Evolutionary conservation across 2,329 filamentous ascomycete species (phyloP).

Genomic region (Colletotrichum horii): DNA sequence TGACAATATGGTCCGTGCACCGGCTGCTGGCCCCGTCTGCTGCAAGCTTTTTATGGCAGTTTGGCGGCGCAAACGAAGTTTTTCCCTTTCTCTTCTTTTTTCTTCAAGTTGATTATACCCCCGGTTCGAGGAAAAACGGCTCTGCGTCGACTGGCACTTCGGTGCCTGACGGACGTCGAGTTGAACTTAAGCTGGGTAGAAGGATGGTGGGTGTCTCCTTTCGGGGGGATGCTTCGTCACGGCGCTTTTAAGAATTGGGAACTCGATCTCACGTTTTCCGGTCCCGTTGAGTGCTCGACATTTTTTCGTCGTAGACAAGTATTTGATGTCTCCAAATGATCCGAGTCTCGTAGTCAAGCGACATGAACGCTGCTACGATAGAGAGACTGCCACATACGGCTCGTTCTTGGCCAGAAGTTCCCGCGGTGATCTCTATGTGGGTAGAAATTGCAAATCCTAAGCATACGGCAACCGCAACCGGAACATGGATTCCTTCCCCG

Average conservation of each 20-base stretch:
- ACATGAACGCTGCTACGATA: neutral
- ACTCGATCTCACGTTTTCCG: slow-evolving; percentile 60
- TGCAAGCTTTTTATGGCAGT: slow-evolving; percentile 10
- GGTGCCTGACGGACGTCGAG: slow-evolving; percentile 48
- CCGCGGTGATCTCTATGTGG: neutral
- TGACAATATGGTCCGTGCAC: slow-evolving; percentile 10
- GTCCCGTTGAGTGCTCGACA: slow-evolving; percentile 71
- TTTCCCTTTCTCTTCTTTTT: slow-evolving; percentile 38
- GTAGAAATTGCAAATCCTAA: neutral
- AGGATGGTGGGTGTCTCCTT: slow-evolving; percentile 38
- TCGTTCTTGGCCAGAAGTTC: neutral
- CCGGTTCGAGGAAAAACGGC: slow-evolving; percentile 61
- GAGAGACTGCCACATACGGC: neutral
- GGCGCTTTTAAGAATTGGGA: slow-evolving; percentile 70
- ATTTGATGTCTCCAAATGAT: neutral
- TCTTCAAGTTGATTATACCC: slow-evolving; percentile 59
- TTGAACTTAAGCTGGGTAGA: slow-evolving; percentile 66
- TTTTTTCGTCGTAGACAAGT: slow-evolving; percentile 24
- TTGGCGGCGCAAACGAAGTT: slow-evolving; percentile 12
- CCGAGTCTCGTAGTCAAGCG: neutral
- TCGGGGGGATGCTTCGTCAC: slow-evolving; percentile 32
- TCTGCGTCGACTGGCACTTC: slow-evolving; percentile 44
- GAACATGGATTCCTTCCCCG: neutral
- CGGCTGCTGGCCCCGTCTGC: neutral
- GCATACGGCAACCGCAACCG: neutral